These are phyloP conservation scores for Kwoniella sp. DNA, from an alignment of 768 basidiomycete genomes.

Conservation along the genomic window DNA sequence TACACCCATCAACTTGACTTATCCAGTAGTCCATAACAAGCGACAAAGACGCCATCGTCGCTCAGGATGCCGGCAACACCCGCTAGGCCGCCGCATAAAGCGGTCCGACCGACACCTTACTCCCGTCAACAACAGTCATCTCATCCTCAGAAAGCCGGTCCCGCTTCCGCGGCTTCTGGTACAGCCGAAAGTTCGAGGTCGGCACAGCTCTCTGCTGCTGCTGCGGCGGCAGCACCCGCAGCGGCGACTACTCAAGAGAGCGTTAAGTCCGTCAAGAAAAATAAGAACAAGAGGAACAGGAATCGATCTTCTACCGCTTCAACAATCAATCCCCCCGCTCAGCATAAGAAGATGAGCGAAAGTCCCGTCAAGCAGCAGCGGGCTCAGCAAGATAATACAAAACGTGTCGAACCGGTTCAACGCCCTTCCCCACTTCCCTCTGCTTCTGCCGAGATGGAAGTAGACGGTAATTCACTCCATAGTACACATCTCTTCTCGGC, in stretches of 20 bases:
- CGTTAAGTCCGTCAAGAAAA: background rate
- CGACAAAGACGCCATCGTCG: background rate
- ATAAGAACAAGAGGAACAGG: slow-evolving; percentile 5
- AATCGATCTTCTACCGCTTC: background rate
- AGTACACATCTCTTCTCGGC: background rate
- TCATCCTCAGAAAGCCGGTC: background rate
- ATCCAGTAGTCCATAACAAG: background rate
- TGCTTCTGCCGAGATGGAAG: background rate
- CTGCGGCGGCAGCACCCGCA: background rate
- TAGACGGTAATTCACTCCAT: background rate
- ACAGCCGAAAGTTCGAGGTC: background rate
- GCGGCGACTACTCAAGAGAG: background rate
- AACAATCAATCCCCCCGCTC: background rate
- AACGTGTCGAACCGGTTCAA: background rate
- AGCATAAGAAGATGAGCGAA: slow-evolving; percentile 2
- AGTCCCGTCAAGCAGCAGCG: background rate
- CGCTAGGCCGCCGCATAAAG: slow-evolving; percentile 2
- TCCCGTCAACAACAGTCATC: background rate
- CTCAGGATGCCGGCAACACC: slow-evolving; percentile 1
- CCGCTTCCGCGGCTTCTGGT: background rate
- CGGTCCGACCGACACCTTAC: background rate
- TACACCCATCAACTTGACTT: background rate
- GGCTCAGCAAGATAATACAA: background rate
- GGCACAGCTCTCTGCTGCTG: background rate
- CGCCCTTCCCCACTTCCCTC: background rate